These are phyloP conservation scores for Catharanthus roseus DNA, from an alignment of 257 asterid species.

Conservation along the genomic window DNA sequence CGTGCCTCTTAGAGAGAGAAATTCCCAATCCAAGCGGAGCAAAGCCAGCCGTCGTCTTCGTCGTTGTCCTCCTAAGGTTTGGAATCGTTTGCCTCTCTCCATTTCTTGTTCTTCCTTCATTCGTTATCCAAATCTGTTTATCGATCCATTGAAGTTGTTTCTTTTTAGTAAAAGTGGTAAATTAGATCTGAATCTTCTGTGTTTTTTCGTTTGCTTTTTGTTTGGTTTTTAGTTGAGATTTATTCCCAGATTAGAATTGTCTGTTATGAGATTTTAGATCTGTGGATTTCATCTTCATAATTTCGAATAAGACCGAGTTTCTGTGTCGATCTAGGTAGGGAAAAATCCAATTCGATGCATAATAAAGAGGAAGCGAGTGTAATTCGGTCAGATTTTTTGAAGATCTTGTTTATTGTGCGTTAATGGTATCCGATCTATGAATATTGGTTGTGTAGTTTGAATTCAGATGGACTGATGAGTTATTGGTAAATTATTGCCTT, in stretches of 20 bases:
- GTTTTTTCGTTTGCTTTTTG: background rate
- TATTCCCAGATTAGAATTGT: background rate
- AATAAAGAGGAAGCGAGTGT: background rate
- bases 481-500: background rate
- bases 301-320: background rate
- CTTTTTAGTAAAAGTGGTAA: background rate
- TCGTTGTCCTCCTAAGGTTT: slow-evolving; percentile 10
- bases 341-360: background rate
- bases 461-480: background rate
- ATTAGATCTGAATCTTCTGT: slow-evolving; percentile 12
- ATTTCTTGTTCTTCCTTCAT: background rate
- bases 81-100: background rate
- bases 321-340: background rate
- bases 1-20: slow-evolving; percentile 10
- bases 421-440: slow-evolving; percentile 18
- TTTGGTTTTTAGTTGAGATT: background rate
- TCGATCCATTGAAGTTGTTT: background rate
- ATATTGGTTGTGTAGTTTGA: background rate
- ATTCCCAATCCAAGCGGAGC: slow-evolving; percentile 1
- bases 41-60: slow-evolving; percentile 14
- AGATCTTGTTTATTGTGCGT: background rate
- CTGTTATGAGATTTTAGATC: background rate
- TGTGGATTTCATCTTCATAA: background rate
- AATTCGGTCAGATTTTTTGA: background rate
- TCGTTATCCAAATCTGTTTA: background rate